Evolutionary conservation across 2,329 filamentous ascomycete genomes (phyloP), one percentile per base, ranked within the genome.

Genomic region (Chaetothyriales sp.): DNA sequence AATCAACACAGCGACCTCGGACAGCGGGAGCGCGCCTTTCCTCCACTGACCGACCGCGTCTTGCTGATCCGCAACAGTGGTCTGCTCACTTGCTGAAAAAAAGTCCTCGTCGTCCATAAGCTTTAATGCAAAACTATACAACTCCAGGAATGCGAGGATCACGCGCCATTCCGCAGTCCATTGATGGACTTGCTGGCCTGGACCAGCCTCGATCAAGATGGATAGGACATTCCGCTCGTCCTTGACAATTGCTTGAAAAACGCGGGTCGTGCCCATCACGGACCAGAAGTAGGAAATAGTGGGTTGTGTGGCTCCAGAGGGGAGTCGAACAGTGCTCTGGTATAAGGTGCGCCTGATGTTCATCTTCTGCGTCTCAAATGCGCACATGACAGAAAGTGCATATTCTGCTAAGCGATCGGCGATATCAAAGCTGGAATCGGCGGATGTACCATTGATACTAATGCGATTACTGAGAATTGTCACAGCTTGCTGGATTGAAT

Each of bases 31-130:
- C 44, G 85, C 81, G 64, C 86, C 81, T 55, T 77, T 75, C 49
- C 56, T 72, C 70, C 8, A 68, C 71, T 39, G 32, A 12, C 32
- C 32, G 5, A 15, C 32, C 10, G 32, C 15, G 8, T 39, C 10
- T 4, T 32, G 18, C 36, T 47, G 46, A 9, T 20, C 12, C n/a
- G 15, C 15, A 39, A 22, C 10, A 10, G 25, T 12, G 25, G 20
- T 15, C 18, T 18, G 18, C 8, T 50, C 19, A 28, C 22, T 46
- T 64, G 66, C 18, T 68, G 50, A 75, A 55, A 94, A 84, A 63
- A 98, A 98, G 60, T 98, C 92, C 58, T 96, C 90, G 56, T 98
- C 92, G 59, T 98, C 92, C 64, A 90, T 94, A 32, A 96, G 79
- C 59, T 92, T 84, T 10, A 96, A 72, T 2, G 95, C 80, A 63